Evolutionary conservation across 2,329 filamentous ascomycete genomes (phyloP), one percentile per base, ranked within the genome.

Genomic region (Exutisphaerella laricina): DNA sequence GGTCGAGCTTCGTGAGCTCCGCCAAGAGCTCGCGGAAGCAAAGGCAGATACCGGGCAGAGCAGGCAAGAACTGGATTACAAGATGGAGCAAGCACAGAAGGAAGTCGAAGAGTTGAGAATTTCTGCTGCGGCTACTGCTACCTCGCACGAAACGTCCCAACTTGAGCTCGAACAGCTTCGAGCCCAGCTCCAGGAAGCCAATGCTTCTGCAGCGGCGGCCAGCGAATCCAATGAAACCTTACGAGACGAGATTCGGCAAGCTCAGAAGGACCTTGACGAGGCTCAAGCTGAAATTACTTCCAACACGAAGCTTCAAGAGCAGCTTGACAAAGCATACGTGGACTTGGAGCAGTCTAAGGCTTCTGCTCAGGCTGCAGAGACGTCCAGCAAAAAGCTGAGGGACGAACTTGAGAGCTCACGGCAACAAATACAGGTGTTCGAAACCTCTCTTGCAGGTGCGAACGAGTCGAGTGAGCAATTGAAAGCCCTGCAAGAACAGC

Each of bases 361-460:
- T 20, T 35, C 33, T 21, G 33, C 33, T 21, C 17, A 23, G 31
- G 37, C 25, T 5, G 8, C 14, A 16, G 37, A 31, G 13, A 30
- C 16, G 6, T 30, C 17, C 4, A 39, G 6, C 16, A 16, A 28
- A 4, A 13, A 20, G 14, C 16, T 39, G 26, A 13, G 18, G 6
- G 37, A 39, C 6, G 37, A 39, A 5, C 30, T 39, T 31, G 25
- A 31, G 13, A 26, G 28, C 23, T 30, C 38, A 7, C n/a, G 20
- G 4, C 16, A 32, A 17, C 26, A 40, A 18, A 23, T 23, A 4
- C 26, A 40, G n/a, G 12, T 12, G 10, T 18, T 40, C 9, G 23
- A 16, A n/a, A 23, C 26, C 18, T 40, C 38, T 6, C n/a, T 29
- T 10, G 43, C 32, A 4, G 25, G 17, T n/a, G 40, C 40, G 6